Percentiles rank a stretch among this genome's conserved stretches.
These are phyloP conservation scores for Linum tenue DNA, from an alignment of 345 rosid genomes.

Conservation along the genomic window DNA sequence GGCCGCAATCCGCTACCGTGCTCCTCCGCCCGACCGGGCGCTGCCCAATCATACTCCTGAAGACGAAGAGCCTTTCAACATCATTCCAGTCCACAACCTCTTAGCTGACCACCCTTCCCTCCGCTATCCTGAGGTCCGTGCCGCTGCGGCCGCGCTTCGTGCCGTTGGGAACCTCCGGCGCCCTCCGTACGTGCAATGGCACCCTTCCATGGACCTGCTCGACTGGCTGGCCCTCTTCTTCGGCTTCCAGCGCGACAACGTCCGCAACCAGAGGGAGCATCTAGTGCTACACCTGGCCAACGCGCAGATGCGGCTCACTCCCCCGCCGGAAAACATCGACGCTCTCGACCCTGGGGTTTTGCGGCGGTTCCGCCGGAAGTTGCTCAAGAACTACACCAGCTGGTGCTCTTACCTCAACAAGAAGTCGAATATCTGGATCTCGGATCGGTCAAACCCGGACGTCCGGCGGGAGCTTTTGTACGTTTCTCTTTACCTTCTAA, in stretches of 20 bases:
- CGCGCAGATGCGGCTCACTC: conserved; percentile 92
- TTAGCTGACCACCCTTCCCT: conserved; percentile 93
- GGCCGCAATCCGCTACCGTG: conserved; percentile 29
- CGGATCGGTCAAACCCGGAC: conserved; percentile 44
- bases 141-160: conserved; percentile 77
- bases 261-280: conserved; percentile 89
- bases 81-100: conserved; percentile 86
- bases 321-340: conserved; percentile 85
- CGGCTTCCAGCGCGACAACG: conserved; percentile 74
- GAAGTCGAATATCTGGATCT: conserved; percentile 85
- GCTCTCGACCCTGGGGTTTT: conserved; percentile 63
- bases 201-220: conserved; percentile 61
- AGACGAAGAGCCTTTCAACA: conserved; percentile 56
- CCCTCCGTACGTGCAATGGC: conserved; percentile 71
- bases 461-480: conserved; percentile 68
- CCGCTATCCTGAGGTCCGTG: conserved; percentile 85
- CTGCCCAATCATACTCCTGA: conserved; percentile 18
- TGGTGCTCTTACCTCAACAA: conserved; percentile 85
- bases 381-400: conserved; percentile 59
- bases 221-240: conserved; percentile 89
- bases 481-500: conserved; percentile 54
- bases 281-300: conserved; percentile 86
- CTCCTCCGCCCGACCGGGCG: conserved; percentile 20
- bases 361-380: conserved; percentile 58
- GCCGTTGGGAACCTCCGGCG: conserved; percentile 73